Percentiles rank a stretch among this genome's conserved stretches.
phyloP scores from a whole-genome alignment of 208 protist genomes.

The Leptomonas seymouri region DNA sequence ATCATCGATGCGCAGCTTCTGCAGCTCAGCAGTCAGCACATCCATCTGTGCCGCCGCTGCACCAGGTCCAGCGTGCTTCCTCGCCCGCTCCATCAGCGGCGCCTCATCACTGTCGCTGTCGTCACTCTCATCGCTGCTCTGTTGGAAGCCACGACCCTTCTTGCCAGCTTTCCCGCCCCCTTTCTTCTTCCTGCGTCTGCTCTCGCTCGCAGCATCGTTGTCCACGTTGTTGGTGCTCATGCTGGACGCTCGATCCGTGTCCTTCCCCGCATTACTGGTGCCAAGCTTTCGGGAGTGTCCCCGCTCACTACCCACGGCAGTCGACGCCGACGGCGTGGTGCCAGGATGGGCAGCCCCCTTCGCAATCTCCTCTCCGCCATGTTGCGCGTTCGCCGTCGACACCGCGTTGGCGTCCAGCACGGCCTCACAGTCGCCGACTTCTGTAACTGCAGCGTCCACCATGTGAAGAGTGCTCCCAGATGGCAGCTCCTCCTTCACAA shows the following conservation, averaged over 20 bases:
- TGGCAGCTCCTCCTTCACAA: slow-evolving; percentile 72
- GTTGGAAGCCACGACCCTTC: not conserved
- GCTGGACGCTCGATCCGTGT: slow-evolving; percentile 8
- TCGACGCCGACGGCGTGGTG: not conserved
- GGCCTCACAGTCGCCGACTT: slow-evolving; percentile 34
- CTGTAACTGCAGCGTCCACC: slow-evolving; percentile 77
- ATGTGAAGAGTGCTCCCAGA: slow-evolving; percentile 68
- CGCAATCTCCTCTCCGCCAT: not conserved
- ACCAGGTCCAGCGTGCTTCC: not conserved
- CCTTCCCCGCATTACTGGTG: slow-evolving; percentile 6
- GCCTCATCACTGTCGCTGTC: slow-evolving; percentile 1
- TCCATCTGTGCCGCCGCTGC: not conserved
- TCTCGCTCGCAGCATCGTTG: not conserved
- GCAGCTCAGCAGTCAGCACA: slow-evolving; percentile 30
- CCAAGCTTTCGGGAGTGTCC: no score
- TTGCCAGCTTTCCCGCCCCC: not conserved
- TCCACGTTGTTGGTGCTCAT: slow-evolving; percentile 20
- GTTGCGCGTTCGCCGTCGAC: slow-evolving; percentile 26
- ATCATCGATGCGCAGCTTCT: slow-evolving; percentile 30
- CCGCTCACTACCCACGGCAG: not conserved
- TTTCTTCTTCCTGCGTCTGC: not conserved
- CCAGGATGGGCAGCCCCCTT: not conserved
- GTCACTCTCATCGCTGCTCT: slow-evolving; percentile 17
- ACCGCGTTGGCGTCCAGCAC: slow-evolving; percentile 25
- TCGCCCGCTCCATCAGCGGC: not conserved